Conservation (phyloP, 2,329 filamentous ascomycete genomes). For the Fusarium sp. region DNA sequence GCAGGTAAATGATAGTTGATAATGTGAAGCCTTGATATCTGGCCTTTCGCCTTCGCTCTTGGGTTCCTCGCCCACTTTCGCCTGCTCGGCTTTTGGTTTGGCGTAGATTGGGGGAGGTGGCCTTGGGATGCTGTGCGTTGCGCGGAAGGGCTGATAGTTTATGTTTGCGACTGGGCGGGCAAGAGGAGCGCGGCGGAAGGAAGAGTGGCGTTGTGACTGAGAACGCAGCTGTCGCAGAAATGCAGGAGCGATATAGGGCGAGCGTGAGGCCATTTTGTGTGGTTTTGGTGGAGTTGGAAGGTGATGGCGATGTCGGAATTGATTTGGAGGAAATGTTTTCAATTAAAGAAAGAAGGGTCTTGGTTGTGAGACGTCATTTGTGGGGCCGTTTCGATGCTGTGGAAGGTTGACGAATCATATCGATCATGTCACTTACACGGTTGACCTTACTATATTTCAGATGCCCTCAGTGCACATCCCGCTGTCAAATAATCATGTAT, state of each 20-base stretch:
- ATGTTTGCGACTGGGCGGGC: constrained; percentile 11
- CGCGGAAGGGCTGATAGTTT: constrained; percentile 41
- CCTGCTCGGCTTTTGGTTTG: constrained; percentile 22
- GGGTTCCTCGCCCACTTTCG: constrained; percentile 33
- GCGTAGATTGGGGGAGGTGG: constrained; percentile 43
- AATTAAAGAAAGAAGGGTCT: constrained; percentile 23
- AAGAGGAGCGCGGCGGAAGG: constrained; percentile 23
- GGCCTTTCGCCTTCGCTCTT: constrained; percentile 49
- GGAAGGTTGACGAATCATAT: constrained; percentile 36
- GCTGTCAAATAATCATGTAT: background rate
- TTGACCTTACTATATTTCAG: background rate
- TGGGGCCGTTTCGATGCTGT: constrained; percentile 14
- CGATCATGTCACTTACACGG: constrained; percentile 28
- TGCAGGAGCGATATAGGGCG: constrained; percentile 32
- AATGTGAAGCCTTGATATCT: constrained; percentile 70
- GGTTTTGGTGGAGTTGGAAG: constrained; percentile 3
- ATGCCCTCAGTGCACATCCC: background rate
- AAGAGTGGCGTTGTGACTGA: constrained; percentile 30
- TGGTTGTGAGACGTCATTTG: constrained; percentile 41
- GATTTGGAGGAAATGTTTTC: constrained; percentile 37
- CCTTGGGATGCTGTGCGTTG: constrained; percentile 54
- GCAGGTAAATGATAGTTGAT: constrained; percentile 93
- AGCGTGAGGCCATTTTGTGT: constrained; percentile 48
- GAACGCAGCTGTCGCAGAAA: constrained; percentile 36
- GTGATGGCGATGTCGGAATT: constrained; percentile 13